Percentiles rank a stretch among this genome's conserved stretches.
Evolutionary conservation across 345 rosid species (phyloP).

Genomic region (Schrenkiella parvula): DNA sequence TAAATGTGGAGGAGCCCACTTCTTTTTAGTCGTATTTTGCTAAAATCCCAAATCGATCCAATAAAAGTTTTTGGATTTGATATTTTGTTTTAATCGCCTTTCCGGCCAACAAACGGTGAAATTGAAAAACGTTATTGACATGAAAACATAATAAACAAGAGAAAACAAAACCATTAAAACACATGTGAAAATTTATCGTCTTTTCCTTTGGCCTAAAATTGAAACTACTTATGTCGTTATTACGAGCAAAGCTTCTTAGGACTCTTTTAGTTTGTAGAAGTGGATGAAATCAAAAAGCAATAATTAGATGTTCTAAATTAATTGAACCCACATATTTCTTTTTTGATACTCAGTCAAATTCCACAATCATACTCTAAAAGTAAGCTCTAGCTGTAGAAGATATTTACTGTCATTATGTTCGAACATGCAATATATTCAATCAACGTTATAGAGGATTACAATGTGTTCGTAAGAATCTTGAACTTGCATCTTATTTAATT

Average conservation of each 20-base stretch:
- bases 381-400: neutral
- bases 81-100: neutral
- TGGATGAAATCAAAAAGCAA: neutral
- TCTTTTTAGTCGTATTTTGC: neutral
- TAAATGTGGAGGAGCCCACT: neutral
- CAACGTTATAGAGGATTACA: too few species aligned
- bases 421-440: too few species aligned
- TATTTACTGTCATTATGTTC: too few species aligned
- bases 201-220: neutral
- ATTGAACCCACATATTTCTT: neutral
- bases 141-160: neutral
- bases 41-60: neutral
- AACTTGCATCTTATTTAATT: too few species aligned
- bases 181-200: neutral
- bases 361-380: neutral
- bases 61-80: neutral
- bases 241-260: neutral
- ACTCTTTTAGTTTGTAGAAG: neutral
- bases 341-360: neutral
- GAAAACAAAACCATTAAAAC: neutral
- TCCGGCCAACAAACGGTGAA: neutral
- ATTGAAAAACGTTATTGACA: neutral
- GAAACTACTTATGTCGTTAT: neutral
- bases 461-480: neutral
- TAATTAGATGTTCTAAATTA: neutral